Evolutionary conservation across 768 basidiomycete genomes (phyloP).

Genomic region (Boletus sp.): DNA sequence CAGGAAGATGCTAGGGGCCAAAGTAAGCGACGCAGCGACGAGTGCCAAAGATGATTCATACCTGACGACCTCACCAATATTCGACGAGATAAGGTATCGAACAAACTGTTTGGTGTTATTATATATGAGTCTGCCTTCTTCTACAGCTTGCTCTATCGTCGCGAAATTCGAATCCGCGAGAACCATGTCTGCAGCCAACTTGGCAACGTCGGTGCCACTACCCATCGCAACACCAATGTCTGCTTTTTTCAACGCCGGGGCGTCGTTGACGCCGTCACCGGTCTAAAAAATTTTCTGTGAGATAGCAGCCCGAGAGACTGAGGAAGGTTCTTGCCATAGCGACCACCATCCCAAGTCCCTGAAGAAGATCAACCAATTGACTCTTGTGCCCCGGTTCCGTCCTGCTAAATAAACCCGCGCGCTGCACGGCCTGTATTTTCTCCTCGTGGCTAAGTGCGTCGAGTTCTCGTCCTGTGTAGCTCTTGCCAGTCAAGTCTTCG

Average conservation of each 20-base stretch:
- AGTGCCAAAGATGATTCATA: conserved; percentile 11
- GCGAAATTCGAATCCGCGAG: conserved; percentile 96
- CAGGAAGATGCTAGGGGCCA: conserved; percentile 77
- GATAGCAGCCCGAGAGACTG: conserved; percentile 8
- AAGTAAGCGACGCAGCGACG: not conserved
- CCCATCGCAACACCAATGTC: conserved; percentile 99
- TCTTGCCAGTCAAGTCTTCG: conserved; percentile 92
- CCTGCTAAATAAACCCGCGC: conserved; percentile 86
- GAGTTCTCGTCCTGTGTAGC: conserved; percentile 91
- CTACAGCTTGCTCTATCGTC: conserved; percentile 94
- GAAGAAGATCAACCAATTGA: conserved; percentile 90
- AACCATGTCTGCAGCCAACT: conserved; percentile 98
- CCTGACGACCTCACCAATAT: conserved; percentile 96
- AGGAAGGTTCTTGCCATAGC: conserved; percentile 69
- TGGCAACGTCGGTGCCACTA: conserved; percentile 97
- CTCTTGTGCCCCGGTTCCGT: conserved; percentile 96
- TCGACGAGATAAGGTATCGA: conserved; percentile 96
- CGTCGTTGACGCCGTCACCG: conserved; percentile 98
- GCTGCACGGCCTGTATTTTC: conserved; percentile 83
- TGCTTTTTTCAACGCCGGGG: conserved; percentile 94
- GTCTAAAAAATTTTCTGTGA: conserved; percentile 51
- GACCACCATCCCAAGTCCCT: conserved; percentile 88
- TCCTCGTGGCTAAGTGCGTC: conserved; percentile 78
- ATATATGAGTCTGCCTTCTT: conserved; percentile 96
- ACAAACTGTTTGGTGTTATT: conserved; percentile 99